Conservation (phyloP, 306 rosid genomes). For the Pachyrhizus erosus region DNA sequence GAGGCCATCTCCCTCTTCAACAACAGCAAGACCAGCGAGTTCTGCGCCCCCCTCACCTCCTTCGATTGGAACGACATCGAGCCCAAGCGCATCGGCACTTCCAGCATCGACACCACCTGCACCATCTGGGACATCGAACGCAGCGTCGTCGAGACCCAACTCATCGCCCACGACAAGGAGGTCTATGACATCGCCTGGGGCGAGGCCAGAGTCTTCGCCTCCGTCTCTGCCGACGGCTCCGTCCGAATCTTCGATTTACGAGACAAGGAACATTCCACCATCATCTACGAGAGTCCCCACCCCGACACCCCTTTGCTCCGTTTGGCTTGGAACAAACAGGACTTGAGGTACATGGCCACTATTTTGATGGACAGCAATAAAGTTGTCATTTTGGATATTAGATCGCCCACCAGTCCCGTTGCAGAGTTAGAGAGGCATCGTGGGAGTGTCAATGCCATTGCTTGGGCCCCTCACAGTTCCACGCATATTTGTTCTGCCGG, state of each 20-base stretch:
- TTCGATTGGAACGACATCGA: conserved; percentile 97
- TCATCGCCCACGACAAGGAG: conserved; percentile 97
- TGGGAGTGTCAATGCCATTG: conserved; percentile 71
- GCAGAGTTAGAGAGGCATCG: conserved; percentile 92
- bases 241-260: conserved; percentile 88
- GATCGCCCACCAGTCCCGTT: conserved; percentile 88
- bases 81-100: conserved; percentile 81
- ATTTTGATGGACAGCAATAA: conserved; percentile 88
- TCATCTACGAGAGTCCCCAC: conserved; percentile 91
- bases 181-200: conserved; percentile 98
- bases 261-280: conserved; percentile 94
- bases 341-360: conserved; percentile 91
- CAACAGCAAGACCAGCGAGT: conserved; percentile 86
- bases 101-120: conserved; percentile 95
- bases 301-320: conserved; percentile 94
- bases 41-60: conserved; percentile 92
- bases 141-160: conserved; percentile 87
- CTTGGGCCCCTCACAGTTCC: conserved; percentile 77
- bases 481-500: conserved; percentile 84
- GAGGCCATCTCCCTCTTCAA: conserved; percentile 78
- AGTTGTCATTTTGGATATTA: conserved; percentile 85
- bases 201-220: conserved; percentile 87
- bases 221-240: conserved; percentile 96
- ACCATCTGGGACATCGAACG: conserved; percentile 92
- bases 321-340: conserved; percentile 98